phyloP scores from a whole-genome alignment of 1,284 basidiomycete species.

The Ustanciosporium gigantosporum region DNA sequence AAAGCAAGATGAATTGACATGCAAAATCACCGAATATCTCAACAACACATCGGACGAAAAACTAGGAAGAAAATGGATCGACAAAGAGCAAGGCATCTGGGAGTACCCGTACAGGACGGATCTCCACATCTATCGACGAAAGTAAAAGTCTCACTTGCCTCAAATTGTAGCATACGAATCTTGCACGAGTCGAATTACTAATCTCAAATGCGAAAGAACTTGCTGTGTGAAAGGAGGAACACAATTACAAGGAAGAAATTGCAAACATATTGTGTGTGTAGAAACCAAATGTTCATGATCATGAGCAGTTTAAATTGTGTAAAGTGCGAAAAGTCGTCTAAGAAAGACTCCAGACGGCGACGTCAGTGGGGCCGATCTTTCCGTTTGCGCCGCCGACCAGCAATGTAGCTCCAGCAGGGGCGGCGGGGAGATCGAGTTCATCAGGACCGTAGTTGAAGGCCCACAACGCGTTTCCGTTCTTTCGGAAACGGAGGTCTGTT shows the following conservation, averaged over 20 bases:
- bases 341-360: constrained; percentile 34
- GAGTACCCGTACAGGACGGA: constrained; percentile 46
- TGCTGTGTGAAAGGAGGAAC: too few species aligned
- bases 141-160: constrained; percentile 8
- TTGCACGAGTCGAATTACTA: too few species aligned
- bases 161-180: too few species aligned
- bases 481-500: constrained; percentile 22
- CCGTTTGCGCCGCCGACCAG: constrained; percentile 20
- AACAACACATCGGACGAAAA: constrained; percentile 20
- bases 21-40: constrained; percentile 21
- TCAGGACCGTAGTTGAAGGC: constrained; percentile 42
- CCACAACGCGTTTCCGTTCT: constrained; percentile 35
- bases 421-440: constrained; percentile 18
- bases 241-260: too few species aligned
- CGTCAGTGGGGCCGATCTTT: constrained; percentile 17
- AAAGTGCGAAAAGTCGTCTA: too few species aligned
- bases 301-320: too few species aligned
- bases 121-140: constrained; percentile 37
- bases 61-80: constrained; percentile 49
- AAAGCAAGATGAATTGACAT: constrained; percentile 23
- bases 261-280: too few species aligned
- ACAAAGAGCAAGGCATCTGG: constrained; percentile 47
- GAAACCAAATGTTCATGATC: too few species aligned
- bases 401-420: constrained; percentile 16
- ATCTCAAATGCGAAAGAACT: too few species aligned